These are phyloP conservation scores for Podila epigama DNA, from an alignment of 192 early-diverging fungal genomes.

Conservation along the genomic window DNA sequence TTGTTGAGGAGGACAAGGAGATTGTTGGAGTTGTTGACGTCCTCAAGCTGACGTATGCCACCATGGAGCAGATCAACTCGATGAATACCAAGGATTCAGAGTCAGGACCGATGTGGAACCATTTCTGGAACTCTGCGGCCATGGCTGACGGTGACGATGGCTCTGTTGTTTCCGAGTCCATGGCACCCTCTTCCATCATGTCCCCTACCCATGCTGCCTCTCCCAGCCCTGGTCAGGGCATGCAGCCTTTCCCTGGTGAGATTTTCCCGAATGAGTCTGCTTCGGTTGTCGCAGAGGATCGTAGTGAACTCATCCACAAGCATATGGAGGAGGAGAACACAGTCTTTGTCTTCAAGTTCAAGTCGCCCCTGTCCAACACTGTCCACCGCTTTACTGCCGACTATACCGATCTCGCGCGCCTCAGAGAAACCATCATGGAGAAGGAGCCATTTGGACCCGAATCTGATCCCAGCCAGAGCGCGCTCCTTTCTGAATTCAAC, in stretches of 20 bases:
- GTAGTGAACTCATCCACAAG: conserved; percentile 46
- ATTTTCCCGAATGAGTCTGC: conserved; percentile 66
- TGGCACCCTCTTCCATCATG: conserved; percentile 51
- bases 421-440: conserved; percentile 63
- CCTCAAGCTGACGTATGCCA: conserved; percentile 82
- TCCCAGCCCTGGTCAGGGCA: conserved; percentile 46
- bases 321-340: conserved; percentile 50
- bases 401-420: conserved; percentile 55
- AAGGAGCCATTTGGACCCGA: conserved; percentile 67
- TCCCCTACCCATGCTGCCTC: conserved; percentile 54
- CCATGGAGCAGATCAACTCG: conserved; percentile 81
- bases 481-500: conserved; percentile 49
- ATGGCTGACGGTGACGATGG: conserved; percentile 70
- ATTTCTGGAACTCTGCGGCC: conserved; percentile 78
- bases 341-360: conserved; percentile 79
- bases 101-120: conserved; percentile 77
- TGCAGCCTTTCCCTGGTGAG: conserved; percentile 58
- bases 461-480: conserved; percentile 52
- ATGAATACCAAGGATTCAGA: conserved; percentile 62
- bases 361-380: conserved; percentile 67
- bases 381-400: conserved; percentile 78
- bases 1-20: conserved; percentile 72
- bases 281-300: conserved; percentile 59
- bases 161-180: conserved; percentile 69
- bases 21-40: conserved; percentile 86